Conservation (phyloP, 192 early-diverging fungal genomes). For the Coemansia sp. region DNA sequence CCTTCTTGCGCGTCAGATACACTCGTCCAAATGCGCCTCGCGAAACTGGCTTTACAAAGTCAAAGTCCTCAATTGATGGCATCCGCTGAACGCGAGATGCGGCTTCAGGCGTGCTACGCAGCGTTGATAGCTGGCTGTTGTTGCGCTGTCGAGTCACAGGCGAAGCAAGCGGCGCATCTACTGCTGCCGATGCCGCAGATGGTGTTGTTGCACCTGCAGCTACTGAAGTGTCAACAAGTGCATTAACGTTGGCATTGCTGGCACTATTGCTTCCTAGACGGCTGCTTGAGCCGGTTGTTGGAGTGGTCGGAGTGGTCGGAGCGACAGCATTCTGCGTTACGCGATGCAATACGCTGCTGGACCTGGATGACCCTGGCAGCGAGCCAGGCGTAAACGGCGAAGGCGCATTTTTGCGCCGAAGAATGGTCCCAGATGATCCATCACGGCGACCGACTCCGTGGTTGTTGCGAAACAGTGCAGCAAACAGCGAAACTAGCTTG, state of each 20-base stretch:
- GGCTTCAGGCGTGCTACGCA: slow-evolving; percentile 35
- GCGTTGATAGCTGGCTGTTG: slow-evolving; percentile 46
- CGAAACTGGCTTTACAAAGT: slow-evolving; percentile 91
- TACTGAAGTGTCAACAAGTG: neutral
- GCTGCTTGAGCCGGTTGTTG: neutral
- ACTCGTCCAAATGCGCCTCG: slow-evolving; percentile 94
- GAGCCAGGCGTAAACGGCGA: slow-evolving; percentile 33
- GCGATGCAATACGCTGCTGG: slow-evolving; percentile 31
- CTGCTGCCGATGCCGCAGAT: slow-evolving; percentile 12
- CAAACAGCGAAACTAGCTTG: slow-evolving; percentile 73
- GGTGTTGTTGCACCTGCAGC: slow-evolving; percentile 1
- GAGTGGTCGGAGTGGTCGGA: slow-evolving; percentile 4
- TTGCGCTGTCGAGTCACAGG: slow-evolving; percentile 40
- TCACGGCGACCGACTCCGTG: slow-evolving; percentile 34
- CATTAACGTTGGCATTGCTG: slow-evolving; percentile 6
- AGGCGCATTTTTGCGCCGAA: slow-evolving; percentile 45
- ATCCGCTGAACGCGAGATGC: slow-evolving; percentile 58
- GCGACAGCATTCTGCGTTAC: slow-evolving; percentile 20
- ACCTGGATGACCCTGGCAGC: slow-evolving; percentile 19
- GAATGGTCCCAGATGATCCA: slow-evolving; percentile 9
- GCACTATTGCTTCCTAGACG: slow-evolving; percentile 8
- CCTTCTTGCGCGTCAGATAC: slow-evolving; percentile 80
- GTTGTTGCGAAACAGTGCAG: slow-evolving; percentile 61
- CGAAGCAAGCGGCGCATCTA: slow-evolving; percentile 18
- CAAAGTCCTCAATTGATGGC: slow-evolving; percentile 89